Evolutionary conservation across 2,329 filamentous ascomycete species (phyloP).

Genomic region (Iodosphaeria phyllophila): DNA sequence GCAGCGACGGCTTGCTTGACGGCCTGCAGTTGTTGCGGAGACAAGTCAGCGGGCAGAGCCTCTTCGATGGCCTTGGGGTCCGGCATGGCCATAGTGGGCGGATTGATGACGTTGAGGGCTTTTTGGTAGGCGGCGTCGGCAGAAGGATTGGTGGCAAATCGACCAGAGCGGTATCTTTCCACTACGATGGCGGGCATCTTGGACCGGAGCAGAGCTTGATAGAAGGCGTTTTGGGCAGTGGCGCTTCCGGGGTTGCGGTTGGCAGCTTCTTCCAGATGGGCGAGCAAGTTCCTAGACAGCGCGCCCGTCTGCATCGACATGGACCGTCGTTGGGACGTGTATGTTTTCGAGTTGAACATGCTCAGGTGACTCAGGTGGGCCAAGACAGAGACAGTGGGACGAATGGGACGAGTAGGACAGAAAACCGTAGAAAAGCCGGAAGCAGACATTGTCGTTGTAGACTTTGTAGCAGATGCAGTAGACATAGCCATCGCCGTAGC

Average conservation of each 20-base stretch:
- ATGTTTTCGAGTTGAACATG: not conserved
- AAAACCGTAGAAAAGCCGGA: not conserved
- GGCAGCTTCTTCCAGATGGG: conserved; percentile 74
- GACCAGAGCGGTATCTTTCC: conserved; percentile 72
- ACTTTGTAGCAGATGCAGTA: no score
- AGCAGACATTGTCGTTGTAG: conserved; percentile 3
- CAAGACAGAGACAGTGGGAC: not conserved
- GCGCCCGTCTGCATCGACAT: conserved; percentile 29
- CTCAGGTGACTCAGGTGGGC: not conserved
- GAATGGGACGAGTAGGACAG: not conserved
- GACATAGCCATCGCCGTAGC: no score
- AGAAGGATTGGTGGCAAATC: conserved; percentile 62
- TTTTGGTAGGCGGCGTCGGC: conserved; percentile 66
- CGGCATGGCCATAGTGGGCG: conserved; percentile 13
- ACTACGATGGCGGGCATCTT: conserved; percentile 89
- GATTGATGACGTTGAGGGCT: conserved; percentile 35
- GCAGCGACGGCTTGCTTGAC: conserved; percentile 70
- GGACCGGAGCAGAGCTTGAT: conserved; percentile 73
- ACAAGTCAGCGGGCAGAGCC: conserved; percentile 24
- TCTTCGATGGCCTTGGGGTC: conserved; percentile 7
- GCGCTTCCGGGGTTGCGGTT: conserved; percentile 84
- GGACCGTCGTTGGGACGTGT: conserved; percentile 13
- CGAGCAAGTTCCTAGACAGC: conserved; percentile 47
- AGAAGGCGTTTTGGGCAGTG: conserved; percentile 82
- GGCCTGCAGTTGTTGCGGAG: conserved; percentile 49